These are phyloP conservation scores for Penicillium carneum DNA, from an alignment of 2,329 filamentous ascomycete species.

Conservation along the genomic window DNA sequence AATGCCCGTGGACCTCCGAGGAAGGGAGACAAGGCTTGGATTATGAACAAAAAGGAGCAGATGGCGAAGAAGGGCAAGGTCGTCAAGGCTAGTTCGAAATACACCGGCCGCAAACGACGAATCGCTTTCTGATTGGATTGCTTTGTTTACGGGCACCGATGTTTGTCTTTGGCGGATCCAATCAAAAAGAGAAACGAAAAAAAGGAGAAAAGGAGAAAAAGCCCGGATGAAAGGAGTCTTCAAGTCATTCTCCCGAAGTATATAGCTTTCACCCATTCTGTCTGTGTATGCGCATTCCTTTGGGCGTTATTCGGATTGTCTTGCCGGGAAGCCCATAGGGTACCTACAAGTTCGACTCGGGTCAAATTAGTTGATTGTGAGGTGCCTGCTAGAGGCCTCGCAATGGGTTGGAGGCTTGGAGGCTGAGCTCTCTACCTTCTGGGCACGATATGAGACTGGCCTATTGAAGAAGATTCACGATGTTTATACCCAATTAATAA, in stretches of 20 bases:
- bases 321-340: background rate
- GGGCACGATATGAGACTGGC: slow-evolving; percentile 8
- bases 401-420: background rate
- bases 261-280: background rate
- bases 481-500: slow-evolving; percentile 24
- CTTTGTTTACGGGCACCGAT: background rate
- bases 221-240: slow-evolving; percentile 1
- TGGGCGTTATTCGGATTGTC: background rate
- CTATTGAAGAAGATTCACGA: slow-evolving; percentile 11
- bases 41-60: slow-evolving; percentile 76
- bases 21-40: slow-evolving; percentile 61
- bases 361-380: background rate
- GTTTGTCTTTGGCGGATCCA: background rate
- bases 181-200: background rate
- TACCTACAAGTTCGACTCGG: background rate
- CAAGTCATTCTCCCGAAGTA: background rate
- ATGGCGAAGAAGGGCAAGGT: slow-evolving; percentile 95
- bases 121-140: slow-evolving; percentile 69
- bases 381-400: background rate
- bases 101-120: slow-evolving; percentile 87
- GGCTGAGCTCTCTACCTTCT: background rate
- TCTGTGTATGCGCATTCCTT: slow-evolving; percentile 2
- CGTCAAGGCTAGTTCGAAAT: slow-evolving; percentile 90
- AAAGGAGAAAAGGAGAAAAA: background rate
- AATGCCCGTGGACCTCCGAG: slow-evolving; percentile 56